phyloP scores from a whole-genome alignment of 805 yeast genomes.

The Kazachstania kunashirensis region DNA sequence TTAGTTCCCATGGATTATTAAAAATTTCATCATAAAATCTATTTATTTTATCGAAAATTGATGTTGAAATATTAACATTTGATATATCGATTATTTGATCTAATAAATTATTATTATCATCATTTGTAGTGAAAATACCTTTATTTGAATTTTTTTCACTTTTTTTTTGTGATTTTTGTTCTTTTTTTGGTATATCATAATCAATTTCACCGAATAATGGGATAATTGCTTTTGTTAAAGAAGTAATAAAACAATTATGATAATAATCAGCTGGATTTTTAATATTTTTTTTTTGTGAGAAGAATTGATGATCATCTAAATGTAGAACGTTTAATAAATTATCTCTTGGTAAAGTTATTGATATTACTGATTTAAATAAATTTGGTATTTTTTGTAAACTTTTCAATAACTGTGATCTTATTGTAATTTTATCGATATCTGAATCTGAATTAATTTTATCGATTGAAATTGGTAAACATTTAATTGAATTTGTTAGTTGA shows the following conservation, averaged over 20 bases:
- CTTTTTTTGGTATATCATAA: neutral
- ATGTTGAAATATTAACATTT: conserved; percentile 3
- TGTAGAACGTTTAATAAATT: conserved; percentile 5
- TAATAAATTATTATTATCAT: conserved; percentile 1
- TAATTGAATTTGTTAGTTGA: conserved; percentile 1
- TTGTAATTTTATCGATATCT: neutral
- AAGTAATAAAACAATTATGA: conserved; percentile 11
- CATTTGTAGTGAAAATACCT: neutral
- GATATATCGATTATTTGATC: conserved; percentile 9
- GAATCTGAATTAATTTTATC: neutral
- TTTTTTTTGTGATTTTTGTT: no score
- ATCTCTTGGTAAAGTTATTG: conserved; percentile 10
- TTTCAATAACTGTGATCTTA: conserved; percentile 9
- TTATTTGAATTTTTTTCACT: no score
- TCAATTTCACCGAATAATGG: conserved; percentile 10
- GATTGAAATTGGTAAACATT: conserved; percentile 8
- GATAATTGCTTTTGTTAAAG: conserved; percentile 4
- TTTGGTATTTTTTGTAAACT: conserved; percentile 4
- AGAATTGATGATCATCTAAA: conserved; percentile 7
- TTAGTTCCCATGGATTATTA: conserved; percentile 13
- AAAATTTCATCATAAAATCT: conserved; percentile 8
- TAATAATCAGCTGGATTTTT: conserved; percentile 4
- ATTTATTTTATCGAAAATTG: conserved; percentile 12
- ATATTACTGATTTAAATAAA: conserved; percentile 7
- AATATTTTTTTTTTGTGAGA: neutral